These are phyloP conservation scores for Penicillium salamii DNA, from an alignment of 495 filamentous ascomycete genomes.

Conservation along the genomic window DNA sequence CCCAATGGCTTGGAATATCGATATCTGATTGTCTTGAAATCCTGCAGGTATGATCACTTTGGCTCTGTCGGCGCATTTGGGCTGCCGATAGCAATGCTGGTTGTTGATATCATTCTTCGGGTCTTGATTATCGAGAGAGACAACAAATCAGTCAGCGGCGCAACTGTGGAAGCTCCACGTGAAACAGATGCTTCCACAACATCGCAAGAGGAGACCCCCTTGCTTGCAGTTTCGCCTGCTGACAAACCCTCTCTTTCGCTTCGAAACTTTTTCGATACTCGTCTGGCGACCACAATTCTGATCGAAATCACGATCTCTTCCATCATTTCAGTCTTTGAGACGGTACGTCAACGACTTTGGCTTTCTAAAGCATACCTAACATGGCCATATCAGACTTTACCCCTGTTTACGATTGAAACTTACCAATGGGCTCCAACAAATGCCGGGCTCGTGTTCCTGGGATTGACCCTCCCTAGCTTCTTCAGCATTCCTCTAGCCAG, in stretches of 20 bases:
- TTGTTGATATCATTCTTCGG: slow-evolving; percentile 5
- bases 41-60: slow-evolving; percentile 5
- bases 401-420: slow-evolving; percentile 8
- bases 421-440: slow-evolving; percentile 11
- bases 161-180: not conserved
- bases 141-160: not conserved
- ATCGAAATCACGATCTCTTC: slow-evolving; percentile 1
- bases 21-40: not conserved
- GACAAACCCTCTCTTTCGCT: not conserved
- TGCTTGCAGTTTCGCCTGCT: not conserved
- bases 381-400: not conserved
- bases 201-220: not conserved
- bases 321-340: slow-evolving; percentile 2
- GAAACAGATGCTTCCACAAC: not conserved
- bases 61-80: slow-evolving; percentile 4
- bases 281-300: not conserved
- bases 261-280: not conserved
- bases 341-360: not conserved
- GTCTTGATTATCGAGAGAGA: not conserved
- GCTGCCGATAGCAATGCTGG: not conserved
- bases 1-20: not conserved
- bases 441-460: slow-evolving; percentile 5
- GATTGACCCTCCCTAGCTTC: slow-evolving; percentile 7
- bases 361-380: not conserved
- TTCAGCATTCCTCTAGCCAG: slow-evolving; percentile 9